Evolutionary conservation across 2,329 filamentous ascomycete species (phyloP), one percentile per base, ranked within the genome.

Genomic region (Phyllosticta citrichinensis): DNA sequence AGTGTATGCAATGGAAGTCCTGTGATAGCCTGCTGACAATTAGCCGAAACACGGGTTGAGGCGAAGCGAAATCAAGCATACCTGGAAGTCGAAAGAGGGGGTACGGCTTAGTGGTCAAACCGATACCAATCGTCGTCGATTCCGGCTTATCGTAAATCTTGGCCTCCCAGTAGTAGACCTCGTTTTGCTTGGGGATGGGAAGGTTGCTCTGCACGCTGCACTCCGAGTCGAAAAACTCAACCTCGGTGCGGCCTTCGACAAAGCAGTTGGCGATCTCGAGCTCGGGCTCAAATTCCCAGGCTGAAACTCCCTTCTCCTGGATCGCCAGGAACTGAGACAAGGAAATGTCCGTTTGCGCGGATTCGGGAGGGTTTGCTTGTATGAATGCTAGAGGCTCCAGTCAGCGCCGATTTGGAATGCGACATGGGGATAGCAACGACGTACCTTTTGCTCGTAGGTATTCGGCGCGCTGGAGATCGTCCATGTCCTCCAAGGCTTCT

Each of bases 221-320:
- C 73, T 96, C 94, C 2, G 91, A 94, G 75, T 99, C 94, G 71
- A 96, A 99, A 77, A 99, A 99, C 73, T 99, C 94, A 65, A 99
- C 96, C 74, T 99, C 94, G 11, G 94, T 99, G 66, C 94, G 85
- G 51, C 80, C 93, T 76, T 99, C 93, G 65, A 99, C 94, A 71
- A 99, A 99, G 75, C 94, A 99, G 75, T 97, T 97, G 66, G 94
- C 94, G 67, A 97, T 97, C 75, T 99, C 94, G 40, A 97, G 79
- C 74, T 99, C 94, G n/a, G 94, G 94, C 74, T 97, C 94, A 70
- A 99, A 99, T 74, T 99, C 94, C 94, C 94, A 99, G 6, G 94
- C 94, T 5, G 94, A 96, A n/a, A 99, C 93, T 57, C 94, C 94
- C 75, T 99, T 99, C 78, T 99, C 94, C 77, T 99, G 94, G 66